phyloP scores from a whole-genome alignment of 139 green algal species.

The Gonium pectorale region DNA sequence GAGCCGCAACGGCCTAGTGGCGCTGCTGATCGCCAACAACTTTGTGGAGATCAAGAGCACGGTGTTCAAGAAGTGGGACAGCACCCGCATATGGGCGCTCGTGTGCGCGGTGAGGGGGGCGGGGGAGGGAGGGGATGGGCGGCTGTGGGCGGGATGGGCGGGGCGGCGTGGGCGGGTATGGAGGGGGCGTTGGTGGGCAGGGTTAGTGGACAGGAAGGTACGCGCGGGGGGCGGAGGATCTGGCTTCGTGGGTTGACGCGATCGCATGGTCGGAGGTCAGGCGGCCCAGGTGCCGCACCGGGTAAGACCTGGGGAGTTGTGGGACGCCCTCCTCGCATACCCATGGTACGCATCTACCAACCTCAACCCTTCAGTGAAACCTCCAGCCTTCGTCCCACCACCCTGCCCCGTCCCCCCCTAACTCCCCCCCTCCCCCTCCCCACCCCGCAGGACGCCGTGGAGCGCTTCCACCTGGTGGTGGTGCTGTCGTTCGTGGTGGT shows the following conservation, averaged over 20 bases:
- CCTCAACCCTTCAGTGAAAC: no score
- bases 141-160: not conserved
- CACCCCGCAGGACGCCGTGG: conserved; percentile 83
- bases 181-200: no score
- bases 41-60: conserved; percentile 92
- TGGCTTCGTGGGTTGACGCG: no score
- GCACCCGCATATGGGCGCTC: conserved; percentile 64
- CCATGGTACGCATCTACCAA: no score
- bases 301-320: no score
- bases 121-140: not conserved
- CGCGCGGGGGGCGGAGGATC: no score
- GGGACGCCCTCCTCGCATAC: no score
- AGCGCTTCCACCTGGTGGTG: conserved; percentile 89
- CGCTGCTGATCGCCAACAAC: conserved; percentile 90
- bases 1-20: conserved; percentile 82
- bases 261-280: no score
- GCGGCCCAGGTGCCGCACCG: no score
- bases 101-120: conserved; percentile 58
- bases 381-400: not conserved
- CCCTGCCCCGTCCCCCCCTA: not conserved
- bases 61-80: conserved; percentile 69
- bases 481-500: conserved; percentile 85
- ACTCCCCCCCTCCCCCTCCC: not conserved
- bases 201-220: no score
- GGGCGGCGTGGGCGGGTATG: no score